Conservation (phyloP, 148 eudicot genomes). For the Tetragonia tetragonoides region DNA sequence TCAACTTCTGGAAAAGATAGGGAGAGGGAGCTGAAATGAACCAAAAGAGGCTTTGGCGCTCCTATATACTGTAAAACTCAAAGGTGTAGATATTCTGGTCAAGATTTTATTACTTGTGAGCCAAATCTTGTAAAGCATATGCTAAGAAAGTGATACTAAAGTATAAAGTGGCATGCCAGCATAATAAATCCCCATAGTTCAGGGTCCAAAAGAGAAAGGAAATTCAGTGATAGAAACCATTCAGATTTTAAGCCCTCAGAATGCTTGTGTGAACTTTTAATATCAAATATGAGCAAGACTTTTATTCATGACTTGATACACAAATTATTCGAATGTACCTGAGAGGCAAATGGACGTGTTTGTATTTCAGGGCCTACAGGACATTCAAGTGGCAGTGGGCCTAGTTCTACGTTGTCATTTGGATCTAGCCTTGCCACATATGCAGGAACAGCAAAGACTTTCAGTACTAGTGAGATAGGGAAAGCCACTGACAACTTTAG, state of each 20-base stretch:
- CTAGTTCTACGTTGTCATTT: conserved; percentile 59
- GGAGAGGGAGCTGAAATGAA: background rate
- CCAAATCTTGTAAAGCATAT: background rate
- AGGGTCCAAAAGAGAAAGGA: background rate
- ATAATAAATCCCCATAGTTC: background rate
- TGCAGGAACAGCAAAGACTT: conserved; percentile 74
- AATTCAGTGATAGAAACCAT: background rate
- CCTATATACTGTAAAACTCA: background rate
- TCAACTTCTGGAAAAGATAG: background rate
- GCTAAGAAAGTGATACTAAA: background rate
- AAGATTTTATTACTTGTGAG: background rate
- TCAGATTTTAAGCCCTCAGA: background rate
- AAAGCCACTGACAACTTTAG: conserved; percentile 73
- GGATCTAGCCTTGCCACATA: conserved; percentile 63
- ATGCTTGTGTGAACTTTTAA: background rate
- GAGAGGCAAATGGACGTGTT: conserved; percentile 8
- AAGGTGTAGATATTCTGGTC: background rate
- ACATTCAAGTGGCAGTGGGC: conserved; percentile 59
- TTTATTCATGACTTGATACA: background rate
- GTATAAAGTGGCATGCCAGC: background rate
- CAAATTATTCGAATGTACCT: background rate
- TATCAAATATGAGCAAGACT: background rate
- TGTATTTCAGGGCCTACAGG: conserved; percentile 44
- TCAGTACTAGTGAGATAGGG: conserved; percentile 60
- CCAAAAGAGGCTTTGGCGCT: background rate